phyloP scores from a whole-genome alignment of 768 basidiomycete genomes.

The Russula foetens region DNA sequence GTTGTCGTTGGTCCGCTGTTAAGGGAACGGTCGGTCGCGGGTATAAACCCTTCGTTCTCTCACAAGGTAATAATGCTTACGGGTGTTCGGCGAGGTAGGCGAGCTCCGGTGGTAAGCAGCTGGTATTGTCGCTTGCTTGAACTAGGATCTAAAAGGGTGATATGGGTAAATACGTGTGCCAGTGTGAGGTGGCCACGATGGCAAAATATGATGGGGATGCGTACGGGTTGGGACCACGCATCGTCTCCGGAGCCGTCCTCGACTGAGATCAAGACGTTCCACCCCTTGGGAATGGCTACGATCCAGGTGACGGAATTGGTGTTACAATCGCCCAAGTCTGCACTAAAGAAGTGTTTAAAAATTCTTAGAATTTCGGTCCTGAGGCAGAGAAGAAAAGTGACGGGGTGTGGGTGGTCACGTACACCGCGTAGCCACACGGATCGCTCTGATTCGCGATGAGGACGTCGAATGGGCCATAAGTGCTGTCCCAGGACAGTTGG shows the following conservation, averaged over 20 bases:
- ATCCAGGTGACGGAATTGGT: constrained; percentile 38
- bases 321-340: constrained; percentile 47
- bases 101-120: constrained; percentile 29
- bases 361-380: too few species aligned
- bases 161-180: too few species aligned
- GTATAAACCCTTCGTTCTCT: too few species aligned
- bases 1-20: too few species aligned
- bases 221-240: constrained; percentile 39
- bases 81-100: neutral
- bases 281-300: constrained; percentile 39
- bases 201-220: neutral
- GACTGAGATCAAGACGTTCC: constrained; percentile 42
- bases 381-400: neutral
- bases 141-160: constrained; percentile 33
- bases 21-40: too few species aligned
- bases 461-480: constrained; percentile 48
- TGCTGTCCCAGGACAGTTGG: constrained; percentile 44
- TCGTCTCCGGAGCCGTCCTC: constrained; percentile 47
- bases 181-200: neutral
- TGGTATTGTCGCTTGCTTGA: constrained; percentile 28
- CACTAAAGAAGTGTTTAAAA: constrained; percentile 29
- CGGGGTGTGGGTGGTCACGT: constrained; percentile 21
- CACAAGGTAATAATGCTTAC: too few species aligned
- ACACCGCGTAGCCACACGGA: constrained; percentile 57
- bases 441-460: constrained; percentile 44